Evolutionary conservation across 129 eudicot genomes (phyloP), one percentile per base, ranked within the genome.

Genomic region (Chrysanthemum seticuspe): DNA sequence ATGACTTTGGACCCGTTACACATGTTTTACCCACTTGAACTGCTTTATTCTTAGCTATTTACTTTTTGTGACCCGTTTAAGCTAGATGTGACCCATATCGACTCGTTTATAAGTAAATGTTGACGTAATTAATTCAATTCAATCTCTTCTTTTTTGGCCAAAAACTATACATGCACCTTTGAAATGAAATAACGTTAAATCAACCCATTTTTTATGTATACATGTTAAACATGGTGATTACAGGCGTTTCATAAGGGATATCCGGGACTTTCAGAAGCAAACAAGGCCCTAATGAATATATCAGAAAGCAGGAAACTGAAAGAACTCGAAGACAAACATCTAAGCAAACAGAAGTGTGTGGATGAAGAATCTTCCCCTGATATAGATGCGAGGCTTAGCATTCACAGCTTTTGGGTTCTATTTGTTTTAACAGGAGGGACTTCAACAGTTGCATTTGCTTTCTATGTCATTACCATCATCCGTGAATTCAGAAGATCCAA

Each of bases 191-290:
- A 40, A 40, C 10, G 10, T 8, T 40, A 6, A 40, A 40, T 40
- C 47, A 40, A 8, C 10, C 47, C 10, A 40, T 40, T 40, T 36
- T 40, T 40, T 40, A 40, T 49, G 14, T 3, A 29, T 6, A 54
- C 57, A 25, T 21, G n/a, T 13, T 44, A 5, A 66, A 65, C 53
- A 13, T 64, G 29, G 13, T 71, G 45, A 53, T 9, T 68, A 11
- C 75, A 83, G 90, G 91, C 84, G 10, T 86, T 86, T 75, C 73
- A 72, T 4, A 83, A 56, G 74, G 78, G 47, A 1, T 86, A 68
- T 59, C 6, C 25, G 1, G 0, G 73, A 55, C 78, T 83, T 29
- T 72, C 83, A 27, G 77, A 77, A 3, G 76, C 81, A n/a, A 81
- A 77, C 57, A 62, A 56, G 67, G 91, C 83, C 15, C 36, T 86